phyloP scores from a whole-genome alignment of 768 basidiomycete species.

The Amanita polypyramis region DNA sequence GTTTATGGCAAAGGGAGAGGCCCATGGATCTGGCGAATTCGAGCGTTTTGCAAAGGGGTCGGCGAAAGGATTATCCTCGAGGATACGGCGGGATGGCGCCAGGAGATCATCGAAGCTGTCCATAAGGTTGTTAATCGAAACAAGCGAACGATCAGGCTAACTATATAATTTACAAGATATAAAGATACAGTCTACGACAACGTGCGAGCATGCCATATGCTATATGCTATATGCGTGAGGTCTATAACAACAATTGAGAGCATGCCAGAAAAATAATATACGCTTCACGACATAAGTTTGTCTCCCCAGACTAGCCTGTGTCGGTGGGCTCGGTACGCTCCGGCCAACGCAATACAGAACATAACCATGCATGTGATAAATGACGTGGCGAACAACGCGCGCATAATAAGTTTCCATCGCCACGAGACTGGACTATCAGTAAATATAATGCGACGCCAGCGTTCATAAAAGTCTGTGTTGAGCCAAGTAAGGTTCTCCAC shows the following conservation, averaged over 20 bases:
- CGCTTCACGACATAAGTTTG: constrained; percentile 53
- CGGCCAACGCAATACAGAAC: constrained; percentile 48
- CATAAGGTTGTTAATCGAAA: constrained; percentile 27
- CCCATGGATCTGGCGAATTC: constrained; percentile 69
- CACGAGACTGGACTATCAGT: constrained; percentile 64
- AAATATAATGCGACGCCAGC: constrained; percentile 68
- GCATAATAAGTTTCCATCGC: constrained; percentile 58
- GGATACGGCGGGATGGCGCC: constrained; percentile 41
- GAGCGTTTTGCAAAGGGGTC: constrained; percentile 64
- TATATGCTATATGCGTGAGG: background rate
- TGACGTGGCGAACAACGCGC: constrained; percentile 44
- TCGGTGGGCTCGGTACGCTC: constrained; percentile 64
- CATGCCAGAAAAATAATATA: background rate
- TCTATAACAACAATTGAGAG: background rate
- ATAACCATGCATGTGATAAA: constrained; percentile 51
- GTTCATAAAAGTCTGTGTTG: constrained; percentile 69
- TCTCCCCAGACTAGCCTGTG: constrained; percentile 75
- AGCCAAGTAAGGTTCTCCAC: constrained; percentile 63
- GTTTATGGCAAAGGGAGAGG: constrained; percentile 39
- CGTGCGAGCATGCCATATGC: background rate
- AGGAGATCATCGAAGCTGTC: constrained; percentile 75
- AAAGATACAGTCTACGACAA: background rate
- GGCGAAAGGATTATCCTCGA: constrained; percentile 72
- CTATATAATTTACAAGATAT: background rate
- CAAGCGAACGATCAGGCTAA: background rate